phyloP scores from a whole-genome alignment of 441 rosid genomes.

The Erodium moschatum region DNA sequence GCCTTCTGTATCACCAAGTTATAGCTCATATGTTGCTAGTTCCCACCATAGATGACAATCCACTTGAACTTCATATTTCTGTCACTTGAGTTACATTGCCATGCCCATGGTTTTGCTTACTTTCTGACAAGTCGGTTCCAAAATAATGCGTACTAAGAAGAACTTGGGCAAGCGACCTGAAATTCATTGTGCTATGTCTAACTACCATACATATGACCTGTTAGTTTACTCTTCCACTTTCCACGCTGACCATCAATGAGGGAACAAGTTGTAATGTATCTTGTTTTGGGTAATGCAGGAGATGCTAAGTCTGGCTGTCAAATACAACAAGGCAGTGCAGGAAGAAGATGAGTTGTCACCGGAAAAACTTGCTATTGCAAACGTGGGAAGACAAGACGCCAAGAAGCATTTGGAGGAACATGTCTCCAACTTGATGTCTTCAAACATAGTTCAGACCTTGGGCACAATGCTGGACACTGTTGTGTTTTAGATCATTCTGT shows the following conservation, averaged over 20 bases:
- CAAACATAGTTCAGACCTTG: slow-evolving; percentile 85
- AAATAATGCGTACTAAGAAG: too few relatives aligned
- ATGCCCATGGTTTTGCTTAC: not conserved
- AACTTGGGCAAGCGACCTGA: not conserved
- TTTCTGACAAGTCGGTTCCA: not conserved
- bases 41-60: too few relatives aligned
- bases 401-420: slow-evolving; percentile 95
- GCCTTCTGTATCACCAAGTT: too few relatives aligned
- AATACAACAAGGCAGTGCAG: slow-evolving; percentile 92
- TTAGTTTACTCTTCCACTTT: not conserved
- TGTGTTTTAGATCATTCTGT: slow-evolving; percentile 42
- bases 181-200: not conserved
- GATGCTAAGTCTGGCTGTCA: slow-evolving; percentile 72
- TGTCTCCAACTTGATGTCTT: slow-evolving; percentile 88
- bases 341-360: slow-evolving; percentile 90
- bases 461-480: slow-evolving; percentile 98
- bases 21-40: too few relatives aligned
- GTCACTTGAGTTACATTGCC: too few relatives aligned
- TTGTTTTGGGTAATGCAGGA: slow-evolving; percentile 40
- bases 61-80: too few relatives aligned
- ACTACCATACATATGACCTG: not conserved
- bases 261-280: not conserved
- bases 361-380: slow-evolving; percentile 87
- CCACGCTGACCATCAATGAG: not conserved
- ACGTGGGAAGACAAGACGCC: slow-evolving; percentile 94